Evolutionary conservation across 2,329 filamentous ascomycete species (phyloP).

Genomic region (Fusarium musae): DNA sequence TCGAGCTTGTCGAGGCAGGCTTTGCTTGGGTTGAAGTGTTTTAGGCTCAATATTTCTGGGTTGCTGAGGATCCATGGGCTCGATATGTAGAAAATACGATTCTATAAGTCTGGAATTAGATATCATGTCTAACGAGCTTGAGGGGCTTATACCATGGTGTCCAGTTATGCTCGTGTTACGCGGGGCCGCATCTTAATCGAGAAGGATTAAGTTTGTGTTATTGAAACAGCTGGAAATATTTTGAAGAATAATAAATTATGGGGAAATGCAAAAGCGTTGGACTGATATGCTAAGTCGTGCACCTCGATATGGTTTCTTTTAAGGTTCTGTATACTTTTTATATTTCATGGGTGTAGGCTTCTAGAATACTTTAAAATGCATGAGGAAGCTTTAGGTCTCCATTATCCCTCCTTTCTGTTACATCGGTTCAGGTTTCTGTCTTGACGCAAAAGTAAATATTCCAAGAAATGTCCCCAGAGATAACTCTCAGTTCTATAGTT

Average conservation of each 20-base stretch:
- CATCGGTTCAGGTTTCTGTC: background rate
- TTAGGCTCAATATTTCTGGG: background rate
- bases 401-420: background rate
- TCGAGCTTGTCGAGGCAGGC: background rate
- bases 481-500: background rate
- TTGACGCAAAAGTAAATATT: background rate
- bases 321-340: background rate
- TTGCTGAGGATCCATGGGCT: background rate
- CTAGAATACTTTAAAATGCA: background rate
- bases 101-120: background rate
- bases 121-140: background rate
- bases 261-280: fast-evolving
- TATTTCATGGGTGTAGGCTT: background rate
- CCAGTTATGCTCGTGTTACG: too few species aligned
- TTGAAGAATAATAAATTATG: fast-evolving
- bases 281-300: too few species aligned
- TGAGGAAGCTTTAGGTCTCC: too few species aligned
- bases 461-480: background rate
- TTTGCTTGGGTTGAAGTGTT: too few species aligned
- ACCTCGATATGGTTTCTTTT: background rate
- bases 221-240: fast-evolving
- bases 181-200: too few species aligned
- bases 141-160: background rate
- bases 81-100: background rate
- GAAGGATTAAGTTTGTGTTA: background rate